Evolutionary conservation across 2,329 filamentous ascomycete genomes (phyloP).

Genomic region (Triangularia setosa): DNA sequence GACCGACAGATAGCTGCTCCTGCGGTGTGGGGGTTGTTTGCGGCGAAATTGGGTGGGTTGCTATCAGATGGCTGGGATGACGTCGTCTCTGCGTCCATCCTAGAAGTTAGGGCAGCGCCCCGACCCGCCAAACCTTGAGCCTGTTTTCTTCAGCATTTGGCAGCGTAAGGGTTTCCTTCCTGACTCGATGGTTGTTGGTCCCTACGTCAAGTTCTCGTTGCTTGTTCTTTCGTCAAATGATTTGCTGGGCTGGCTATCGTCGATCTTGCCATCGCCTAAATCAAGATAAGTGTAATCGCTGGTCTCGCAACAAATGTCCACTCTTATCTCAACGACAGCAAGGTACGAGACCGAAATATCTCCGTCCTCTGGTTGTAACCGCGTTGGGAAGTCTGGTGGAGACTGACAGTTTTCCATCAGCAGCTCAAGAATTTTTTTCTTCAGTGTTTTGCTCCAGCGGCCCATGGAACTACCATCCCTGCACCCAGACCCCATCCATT

Average conservation of each 20-base stretch:
- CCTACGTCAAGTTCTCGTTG: neutral
- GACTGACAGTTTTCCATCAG: neutral
- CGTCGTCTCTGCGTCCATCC: neutral
- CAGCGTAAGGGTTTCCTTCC: neutral
- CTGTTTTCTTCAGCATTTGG: neutral
- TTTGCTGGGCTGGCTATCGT: neutral
- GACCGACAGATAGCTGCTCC: neutral
- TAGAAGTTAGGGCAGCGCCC: neutral
- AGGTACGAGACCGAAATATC: conserved; percentile 6
- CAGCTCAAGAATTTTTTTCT: neutral
- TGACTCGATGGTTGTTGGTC: neutral
- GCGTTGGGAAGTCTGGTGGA: neutral
- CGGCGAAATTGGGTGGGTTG: neutral
- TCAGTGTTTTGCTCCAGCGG: neutral
- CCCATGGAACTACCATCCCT: neutral
- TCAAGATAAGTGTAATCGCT: neutral
- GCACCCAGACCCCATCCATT: neutral
- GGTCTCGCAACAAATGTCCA: neutral
- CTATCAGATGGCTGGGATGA: neutral
- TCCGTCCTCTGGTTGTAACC: neutral
- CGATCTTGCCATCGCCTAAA: neutral
- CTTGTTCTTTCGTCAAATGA: neutral
- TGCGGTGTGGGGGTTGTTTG: neutral
- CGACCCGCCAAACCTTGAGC: neutral
- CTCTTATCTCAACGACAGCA: neutral